These are phyloP conservation scores for Phytophthora capsici DNA, from an alignment of 352 stramenopile species.

Conservation along the genomic window DNA sequence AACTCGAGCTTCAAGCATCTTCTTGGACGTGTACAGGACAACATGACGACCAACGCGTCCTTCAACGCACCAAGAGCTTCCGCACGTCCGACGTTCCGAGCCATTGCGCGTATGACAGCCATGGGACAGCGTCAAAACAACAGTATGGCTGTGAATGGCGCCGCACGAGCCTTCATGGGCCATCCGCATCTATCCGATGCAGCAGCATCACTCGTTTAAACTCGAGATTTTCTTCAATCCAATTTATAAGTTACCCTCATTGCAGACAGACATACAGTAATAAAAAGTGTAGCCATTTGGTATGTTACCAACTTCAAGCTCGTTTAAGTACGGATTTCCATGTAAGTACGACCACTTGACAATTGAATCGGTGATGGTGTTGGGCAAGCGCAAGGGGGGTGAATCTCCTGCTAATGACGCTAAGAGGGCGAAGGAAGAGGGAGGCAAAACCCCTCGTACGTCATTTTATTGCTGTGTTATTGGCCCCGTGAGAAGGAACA, in stretches of 20 bases:
- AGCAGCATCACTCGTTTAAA: constrained; percentile 31
- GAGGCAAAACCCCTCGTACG: constrained; percentile 1
- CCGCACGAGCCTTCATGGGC: constrained; percentile 34
- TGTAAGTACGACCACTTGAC: constrained; percentile 8
- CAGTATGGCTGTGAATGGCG: constrained; percentile 27
- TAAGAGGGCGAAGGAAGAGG: constrained; percentile 7
- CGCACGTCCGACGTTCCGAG: constrained; percentile 38
- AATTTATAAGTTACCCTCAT: constrained; percentile 30
- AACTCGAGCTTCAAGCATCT: constrained; percentile 73
- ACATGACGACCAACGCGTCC: constrained; percentile 41
- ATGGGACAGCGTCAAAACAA: constrained; percentile 40
- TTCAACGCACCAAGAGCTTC: constrained; percentile 37
- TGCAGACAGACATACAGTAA: constrained; percentile 11
- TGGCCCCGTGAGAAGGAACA: neutral
- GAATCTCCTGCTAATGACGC: neutral
- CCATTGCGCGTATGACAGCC: constrained; percentile 40
- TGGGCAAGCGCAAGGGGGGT: constrained; percentile 24
- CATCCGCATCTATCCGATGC: constrained; percentile 36
- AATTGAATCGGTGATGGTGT: constrained; percentile 5
- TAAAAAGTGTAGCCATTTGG: constrained; percentile 14
- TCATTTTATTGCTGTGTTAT: neutral
- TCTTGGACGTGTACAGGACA: constrained; percentile 52
- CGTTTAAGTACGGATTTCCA: constrained; percentile 8
- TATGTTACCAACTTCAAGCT: constrained; percentile 12
- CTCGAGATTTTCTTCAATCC: constrained; percentile 2